Conservation (phyloP, 495 filamentous ascomycete species). For the Aspergillus nidulans region DNA sequence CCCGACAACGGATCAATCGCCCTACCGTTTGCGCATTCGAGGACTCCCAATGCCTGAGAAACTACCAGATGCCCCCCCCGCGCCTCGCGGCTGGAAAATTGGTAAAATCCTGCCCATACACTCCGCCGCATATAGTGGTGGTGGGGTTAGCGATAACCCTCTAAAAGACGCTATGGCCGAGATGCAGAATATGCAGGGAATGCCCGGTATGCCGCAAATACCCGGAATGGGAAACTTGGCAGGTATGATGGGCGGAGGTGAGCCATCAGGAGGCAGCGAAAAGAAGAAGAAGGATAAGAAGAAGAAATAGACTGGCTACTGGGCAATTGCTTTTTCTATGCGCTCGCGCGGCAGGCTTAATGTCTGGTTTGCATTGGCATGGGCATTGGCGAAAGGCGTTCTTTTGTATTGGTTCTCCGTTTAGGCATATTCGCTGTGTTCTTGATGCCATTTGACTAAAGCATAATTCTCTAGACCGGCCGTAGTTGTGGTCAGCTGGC, state of each 20-base stretch:
- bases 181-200: constrained; percentile 64
- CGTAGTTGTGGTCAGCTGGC: background rate
- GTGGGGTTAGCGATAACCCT: constrained; percentile 92
- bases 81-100: constrained; percentile 92
- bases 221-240: constrained; percentile 42
- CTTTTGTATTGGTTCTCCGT: constrained; percentile 10
- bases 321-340: background rate
- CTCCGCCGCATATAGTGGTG: constrained; percentile 81
- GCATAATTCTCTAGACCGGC: background rate
- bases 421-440: constrained; percentile 9
- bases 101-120: constrained; percentile 77
- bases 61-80: constrained; percentile 62
- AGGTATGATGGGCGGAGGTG: constrained; percentile 34
- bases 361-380: constrained; percentile 24
- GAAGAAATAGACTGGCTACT: constrained; percentile 44
- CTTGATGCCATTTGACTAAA: constrained; percentile 17
- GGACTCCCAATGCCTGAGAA: constrained; percentile 63
- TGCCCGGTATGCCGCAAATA: constrained; percentile 46
- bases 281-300: constrained; percentile 52
- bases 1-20: constrained; percentile 67
- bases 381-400: constrained; percentile 24
- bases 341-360: constrained; percentile 7
- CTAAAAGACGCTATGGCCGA: constrained; percentile 97
- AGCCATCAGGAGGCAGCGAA: constrained; percentile 35
- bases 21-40: constrained; percentile 61